Conservation (phyloP, 2,329 filamentous ascomycete genomes). For the Cercospora nicotianae region DNA sequence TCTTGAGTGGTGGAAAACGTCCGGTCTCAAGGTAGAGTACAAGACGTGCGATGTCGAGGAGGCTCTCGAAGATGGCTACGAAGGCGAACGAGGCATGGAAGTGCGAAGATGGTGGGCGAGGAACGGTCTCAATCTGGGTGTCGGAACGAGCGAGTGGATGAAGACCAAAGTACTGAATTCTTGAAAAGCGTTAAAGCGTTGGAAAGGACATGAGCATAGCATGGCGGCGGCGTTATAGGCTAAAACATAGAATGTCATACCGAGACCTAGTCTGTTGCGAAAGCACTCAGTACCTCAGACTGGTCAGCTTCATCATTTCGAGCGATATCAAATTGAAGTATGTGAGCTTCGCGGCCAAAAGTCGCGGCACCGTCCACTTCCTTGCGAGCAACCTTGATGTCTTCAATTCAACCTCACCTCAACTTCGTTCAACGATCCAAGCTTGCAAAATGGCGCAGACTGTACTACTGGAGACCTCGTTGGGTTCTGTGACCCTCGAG, state of each 20-base stretch:
- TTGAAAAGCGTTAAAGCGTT: slow-evolving; percentile 20
- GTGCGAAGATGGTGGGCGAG: slow-evolving; percentile 85
- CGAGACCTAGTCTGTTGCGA: not conserved
- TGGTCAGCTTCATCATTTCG: not conserved
- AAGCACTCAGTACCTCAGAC: not conserved
- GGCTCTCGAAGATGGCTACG: slow-evolving; percentile 82
- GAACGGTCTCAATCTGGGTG: slow-evolving; percentile 77
- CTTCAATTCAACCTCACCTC: not conserved
- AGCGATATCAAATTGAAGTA: not conserved
- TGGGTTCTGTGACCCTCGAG: slow-evolving; percentile 83
- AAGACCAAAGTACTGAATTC: slow-evolving; percentile 66
- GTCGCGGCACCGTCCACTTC: not conserved
- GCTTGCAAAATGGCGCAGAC: slow-evolving; percentile 66
- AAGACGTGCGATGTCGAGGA: slow-evolving; percentile 96
- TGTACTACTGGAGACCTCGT: slow-evolving; percentile 78
- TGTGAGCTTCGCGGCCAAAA: not conserved
- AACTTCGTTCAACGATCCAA: not conserved
- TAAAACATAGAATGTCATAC: not conserved
- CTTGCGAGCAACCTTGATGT: not conserved
- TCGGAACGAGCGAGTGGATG: slow-evolving; percentile 88
- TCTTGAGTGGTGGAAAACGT: slow-evolving; percentile 87
- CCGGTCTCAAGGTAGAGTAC: slow-evolving; percentile 78
- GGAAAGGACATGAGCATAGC: slow-evolving; percentile 13
- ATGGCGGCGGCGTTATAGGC: slow-evolving; percentile 11
- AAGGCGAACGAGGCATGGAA: slow-evolving; percentile 64